These are phyloP conservation scores for Ceratocystis lukuohia DNA, from an alignment of 2,329 filamentous ascomycete species.

Conservation along the genomic window DNA sequence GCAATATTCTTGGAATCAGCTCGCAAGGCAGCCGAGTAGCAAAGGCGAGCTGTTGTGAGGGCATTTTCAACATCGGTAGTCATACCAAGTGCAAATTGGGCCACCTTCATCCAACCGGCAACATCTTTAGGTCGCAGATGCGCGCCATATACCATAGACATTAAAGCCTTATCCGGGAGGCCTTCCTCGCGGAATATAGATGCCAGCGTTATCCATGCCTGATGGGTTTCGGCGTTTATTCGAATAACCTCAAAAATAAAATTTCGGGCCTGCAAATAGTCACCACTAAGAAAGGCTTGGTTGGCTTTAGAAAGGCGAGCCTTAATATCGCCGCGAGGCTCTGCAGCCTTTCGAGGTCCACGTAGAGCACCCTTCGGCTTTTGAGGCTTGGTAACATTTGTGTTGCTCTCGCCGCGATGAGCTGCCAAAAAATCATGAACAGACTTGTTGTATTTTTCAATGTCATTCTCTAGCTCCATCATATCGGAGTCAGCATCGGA, in stretches of 20 bases:
- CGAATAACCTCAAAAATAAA: slow-evolving; percentile 50
- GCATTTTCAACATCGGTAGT: slow-evolving; percentile 31
- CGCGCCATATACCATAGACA: slow-evolving; percentile 47
- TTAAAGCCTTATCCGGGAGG: slow-evolving; percentile 42
- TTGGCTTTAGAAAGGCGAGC: slow-evolving; percentile 52
- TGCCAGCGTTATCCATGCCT: slow-evolving; percentile 50
- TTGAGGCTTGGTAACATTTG: slow-evolving; percentile 17
- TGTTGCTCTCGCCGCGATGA: slow-evolving; percentile 22
- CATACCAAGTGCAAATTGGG: slow-evolving; percentile 37
- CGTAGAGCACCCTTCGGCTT: slow-evolving; percentile 24
- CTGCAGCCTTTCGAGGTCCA: slow-evolving; percentile 47
- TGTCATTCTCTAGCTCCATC: slow-evolving; percentile 33
- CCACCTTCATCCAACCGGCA: slow-evolving; percentile 45
- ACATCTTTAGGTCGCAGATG: slow-evolving; percentile 49
- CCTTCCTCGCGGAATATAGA: slow-evolving; percentile 49
- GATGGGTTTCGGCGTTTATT: slow-evolving; percentile 53
- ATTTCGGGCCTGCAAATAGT: slow-evolving; percentile 46
- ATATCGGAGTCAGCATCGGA: slow-evolving; percentile 34
- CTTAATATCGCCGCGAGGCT: slow-evolving; percentile 60
- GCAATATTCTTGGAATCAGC: slow-evolving; percentile 44
- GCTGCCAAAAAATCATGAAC: slow-evolving; percentile 31
- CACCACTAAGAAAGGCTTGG: slow-evolving; percentile 49
- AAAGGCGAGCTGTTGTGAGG: slow-evolving; percentile 42
- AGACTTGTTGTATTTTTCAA: slow-evolving; percentile 32
- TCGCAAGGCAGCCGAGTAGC: slow-evolving; percentile 46